These are phyloP conservation scores for Haemoproteus tartakovskyi DNA, from an alignment of 169 alveolate genomes.

Conservation along the genomic window DNA sequence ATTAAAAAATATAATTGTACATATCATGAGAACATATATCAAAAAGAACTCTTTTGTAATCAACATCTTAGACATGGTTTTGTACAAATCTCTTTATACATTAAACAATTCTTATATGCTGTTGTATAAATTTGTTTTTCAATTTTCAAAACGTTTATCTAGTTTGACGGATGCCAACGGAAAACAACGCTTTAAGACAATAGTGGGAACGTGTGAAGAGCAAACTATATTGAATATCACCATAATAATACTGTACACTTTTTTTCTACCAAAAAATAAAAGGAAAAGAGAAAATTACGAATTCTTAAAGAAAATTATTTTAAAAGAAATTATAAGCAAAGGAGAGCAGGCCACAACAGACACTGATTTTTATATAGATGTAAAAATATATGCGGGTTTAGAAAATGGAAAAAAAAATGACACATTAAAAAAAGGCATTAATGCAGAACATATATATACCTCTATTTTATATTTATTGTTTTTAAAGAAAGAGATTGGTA, in stretches of 20 bases:
- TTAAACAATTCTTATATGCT: slow-evolving; percentile 31
- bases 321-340: no score
- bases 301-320: background rate
- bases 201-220: no score
- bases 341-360: background rate
- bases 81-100: slow-evolving; percentile 31
- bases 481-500: background rate
- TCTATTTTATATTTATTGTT: background rate
- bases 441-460: background rate
- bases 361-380: background rate
- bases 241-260: slow-evolving; percentile 12
- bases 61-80: slow-evolving; percentile 40
- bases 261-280: slow-evolving; percentile 19
- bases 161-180: no score
- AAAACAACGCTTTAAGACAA: no score
- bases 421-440: background rate
- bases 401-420: no score
- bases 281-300: background rate
- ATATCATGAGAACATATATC: slow-evolving; percentile 16
- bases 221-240: slow-evolving; percentile 26
- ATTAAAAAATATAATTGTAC: slow-evolving; percentile 4
- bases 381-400: no score
- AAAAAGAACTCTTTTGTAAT: slow-evolving; percentile 9
- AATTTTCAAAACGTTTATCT: background rate
- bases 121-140: slow-evolving; percentile 31